Evolutionary conservation across 2,329 filamentous ascomycete species (phyloP).

Genomic region (Fusarium equiseti): DNA sequence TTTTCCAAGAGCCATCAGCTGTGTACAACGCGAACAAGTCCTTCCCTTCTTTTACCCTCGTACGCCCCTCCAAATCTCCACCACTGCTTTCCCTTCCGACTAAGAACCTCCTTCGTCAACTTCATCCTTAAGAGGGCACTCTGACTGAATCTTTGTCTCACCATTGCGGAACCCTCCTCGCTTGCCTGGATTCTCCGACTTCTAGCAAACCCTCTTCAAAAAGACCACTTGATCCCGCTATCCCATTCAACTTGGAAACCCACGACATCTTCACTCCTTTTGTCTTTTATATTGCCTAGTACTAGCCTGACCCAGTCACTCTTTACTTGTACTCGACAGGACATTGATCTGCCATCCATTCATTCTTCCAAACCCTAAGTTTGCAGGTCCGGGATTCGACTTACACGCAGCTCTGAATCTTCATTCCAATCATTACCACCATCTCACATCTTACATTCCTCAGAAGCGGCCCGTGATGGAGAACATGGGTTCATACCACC

Average conservation of each 20-base stretch:
- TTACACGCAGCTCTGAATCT: conserved; percentile 23
- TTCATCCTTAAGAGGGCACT: conserved; percentile 52
- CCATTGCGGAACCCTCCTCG: conserved; percentile 50
- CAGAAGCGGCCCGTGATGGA: conserved; percentile 37
- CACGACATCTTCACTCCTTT: conserved; percentile 43
- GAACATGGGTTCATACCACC: conserved; percentile 53
- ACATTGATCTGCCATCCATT: conserved; percentile 33
- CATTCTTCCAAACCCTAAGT: conserved; percentile 10
- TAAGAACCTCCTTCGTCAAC: conserved; percentile 51
- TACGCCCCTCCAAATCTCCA: conserved; percentile 50
- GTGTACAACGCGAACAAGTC: conserved; percentile 43
- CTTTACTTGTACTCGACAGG: conserved; percentile 33
- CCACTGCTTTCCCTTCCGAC: conserved; percentile 46
- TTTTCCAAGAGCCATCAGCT: conserved; percentile 35
- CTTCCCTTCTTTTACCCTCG: conserved; percentile 55
- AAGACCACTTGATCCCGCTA: conserved; percentile 46
- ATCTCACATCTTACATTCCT: conserved; percentile 27
- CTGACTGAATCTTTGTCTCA: conserved; percentile 51
- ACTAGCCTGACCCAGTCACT: conserved; percentile 39
- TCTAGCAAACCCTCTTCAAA: conserved; percentile 44
- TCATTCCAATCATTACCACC: conserved; percentile 39
- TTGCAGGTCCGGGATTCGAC: conserved; percentile 10
- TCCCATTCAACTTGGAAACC: conserved; percentile 16
- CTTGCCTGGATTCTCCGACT: conserved; percentile 44
- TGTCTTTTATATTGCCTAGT: conserved; percentile 29